Conservation (phyloP, 2,329 filamentous ascomycete species). For the Reticulascus tulasneorum region DNA sequence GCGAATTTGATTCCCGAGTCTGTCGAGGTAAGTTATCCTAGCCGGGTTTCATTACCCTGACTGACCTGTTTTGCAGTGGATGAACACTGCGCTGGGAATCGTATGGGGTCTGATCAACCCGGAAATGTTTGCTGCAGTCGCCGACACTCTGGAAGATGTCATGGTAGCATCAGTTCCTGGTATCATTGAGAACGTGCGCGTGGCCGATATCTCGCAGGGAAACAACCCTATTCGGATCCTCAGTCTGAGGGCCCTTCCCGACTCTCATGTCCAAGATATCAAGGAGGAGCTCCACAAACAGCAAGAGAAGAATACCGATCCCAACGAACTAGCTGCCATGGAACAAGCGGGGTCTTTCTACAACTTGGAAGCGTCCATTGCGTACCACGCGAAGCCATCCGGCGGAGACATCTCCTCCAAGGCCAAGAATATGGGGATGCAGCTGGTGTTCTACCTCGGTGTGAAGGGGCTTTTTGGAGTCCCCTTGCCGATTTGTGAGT, state of each 20-base stretch:
- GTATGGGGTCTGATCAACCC: conserved; percentile 92
- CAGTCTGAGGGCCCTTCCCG: conserved; percentile 80
- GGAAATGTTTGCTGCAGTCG: conserved; percentile 87
- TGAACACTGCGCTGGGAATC: conserved; percentile 82
- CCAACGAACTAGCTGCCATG: conserved; percentile 80
- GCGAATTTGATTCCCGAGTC: conserved; percentile 89
- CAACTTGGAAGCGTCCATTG: conserved; percentile 71
- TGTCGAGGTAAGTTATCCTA: conserved; percentile 50
- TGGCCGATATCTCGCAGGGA: conserved; percentile 92
- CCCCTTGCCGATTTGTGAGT: conserved; percentile 71
- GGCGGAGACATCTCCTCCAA: conserved; percentile 69
- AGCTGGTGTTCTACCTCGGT: conserved; percentile 88
- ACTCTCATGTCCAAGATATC: conserved; percentile 74
- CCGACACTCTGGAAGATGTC: conserved; percentile 80
- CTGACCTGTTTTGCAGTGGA: conserved; percentile 55
- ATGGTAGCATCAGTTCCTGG: conserved; percentile 94
- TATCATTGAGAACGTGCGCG: conserved; percentile 88
- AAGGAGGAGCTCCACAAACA: conserved; percentile 59
- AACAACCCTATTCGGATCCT: conserved; percentile 86
- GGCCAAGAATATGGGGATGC: conserved; percentile 66
- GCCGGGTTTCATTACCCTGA: too few species aligned
- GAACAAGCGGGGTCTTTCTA: conserved; percentile 91
- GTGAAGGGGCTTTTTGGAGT: conserved; percentile 85
- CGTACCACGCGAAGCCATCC: conserved; percentile 76
- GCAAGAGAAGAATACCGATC: conserved; percentile 62